Conservation (phyloP, 441 rosid genomes). For the Pelargonium fulgidum region DNA sequence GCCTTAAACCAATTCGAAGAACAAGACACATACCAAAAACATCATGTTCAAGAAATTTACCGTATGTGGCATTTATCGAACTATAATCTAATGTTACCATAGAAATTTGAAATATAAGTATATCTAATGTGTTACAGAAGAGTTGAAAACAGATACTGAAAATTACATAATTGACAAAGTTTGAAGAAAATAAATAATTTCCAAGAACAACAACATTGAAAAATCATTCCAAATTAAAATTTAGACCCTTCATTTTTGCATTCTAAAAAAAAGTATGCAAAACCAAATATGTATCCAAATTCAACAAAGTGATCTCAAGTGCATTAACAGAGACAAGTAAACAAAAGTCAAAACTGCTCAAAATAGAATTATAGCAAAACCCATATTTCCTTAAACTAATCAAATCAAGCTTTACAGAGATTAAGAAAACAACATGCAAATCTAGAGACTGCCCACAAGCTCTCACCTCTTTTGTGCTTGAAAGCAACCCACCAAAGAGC, state of each 20-base stretch:
- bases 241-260: slow-evolving; percentile 6
- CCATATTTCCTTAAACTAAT: not conserved
- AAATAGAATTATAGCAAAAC: slow-evolving; percentile 11
- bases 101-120: too few species aligned
- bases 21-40: not conserved
- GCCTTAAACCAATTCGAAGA: not conserved
- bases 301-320: slow-evolving; percentile 2
- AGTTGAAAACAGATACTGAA: not conserved
- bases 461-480: slow-evolving; percentile 34
- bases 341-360: slow-evolving; percentile 17
- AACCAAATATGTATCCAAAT: slow-evolving; percentile 13
- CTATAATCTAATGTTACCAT: too few species aligned
- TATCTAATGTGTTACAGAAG: not conserved
- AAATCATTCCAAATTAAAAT: not conserved
- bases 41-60: not conserved
- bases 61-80: too few species aligned
- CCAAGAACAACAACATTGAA: not conserved
- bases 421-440: not conserved
- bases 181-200: not conserved
- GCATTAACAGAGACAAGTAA: slow-evolving; percentile 12
- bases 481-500: slow-evolving; percentile 24
- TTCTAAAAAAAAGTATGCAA: not conserved
- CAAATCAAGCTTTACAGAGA: slow-evolving; percentile 14
- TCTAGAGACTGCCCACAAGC: slow-evolving; percentile 10
- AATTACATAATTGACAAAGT: not conserved